Evolutionary conservation across 768 basidiomycete genomes (phyloP).

Genomic region (Collybia sordida): DNA sequence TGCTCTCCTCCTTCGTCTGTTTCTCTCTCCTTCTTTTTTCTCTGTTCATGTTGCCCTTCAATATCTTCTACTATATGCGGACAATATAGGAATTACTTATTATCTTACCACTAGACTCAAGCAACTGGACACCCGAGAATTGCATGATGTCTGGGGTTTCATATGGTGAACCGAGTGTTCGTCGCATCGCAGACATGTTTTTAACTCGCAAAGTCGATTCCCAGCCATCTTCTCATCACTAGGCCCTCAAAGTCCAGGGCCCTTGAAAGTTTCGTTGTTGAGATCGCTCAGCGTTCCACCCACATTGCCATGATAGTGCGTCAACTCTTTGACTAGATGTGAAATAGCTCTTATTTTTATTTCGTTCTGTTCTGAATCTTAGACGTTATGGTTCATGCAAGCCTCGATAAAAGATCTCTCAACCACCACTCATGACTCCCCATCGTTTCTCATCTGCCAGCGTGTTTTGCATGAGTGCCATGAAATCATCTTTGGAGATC

Average conservation of each 20-base stretch:
- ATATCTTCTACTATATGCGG: conserved; percentile 78
- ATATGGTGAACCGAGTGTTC: conserved; percentile 57
- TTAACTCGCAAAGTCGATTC: conserved; percentile 3
- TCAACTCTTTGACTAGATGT: conserved; percentile 20
- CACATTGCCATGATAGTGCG: conserved; percentile 95
- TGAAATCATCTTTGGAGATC: conserved; percentile 93
- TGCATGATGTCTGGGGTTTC: conserved; percentile 88
- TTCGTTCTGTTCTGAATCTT: conserved; percentile 12
- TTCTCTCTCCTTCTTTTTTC: conserved; percentile 91
- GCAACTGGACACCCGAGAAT: conserved; percentile 64
- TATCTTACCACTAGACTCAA: conserved; percentile 78
- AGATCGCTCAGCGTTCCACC: conserved; percentile 85
- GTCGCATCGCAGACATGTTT: conserved; percentile 15
- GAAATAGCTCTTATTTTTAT: no score
- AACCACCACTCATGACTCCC: conserved; percentile 53
- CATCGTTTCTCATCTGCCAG: conserved; percentile 88
- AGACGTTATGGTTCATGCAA: conserved; percentile 99
- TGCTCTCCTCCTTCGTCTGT: conserved; percentile 87
- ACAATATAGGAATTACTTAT: conserved; percentile 91
- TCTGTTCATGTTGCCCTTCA: conserved; percentile 91
- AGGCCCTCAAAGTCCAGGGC: conserved; percentile 90
- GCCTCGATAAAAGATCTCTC: conserved; percentile 86
- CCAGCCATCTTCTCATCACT: conserved; percentile 91
- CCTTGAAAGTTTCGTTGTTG: conserved; percentile 90
- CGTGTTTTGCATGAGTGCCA: conserved; percentile 89